These are phyloP conservation scores for Whalleya microplaca DNA, from an alignment of 2,329 filamentous ascomycete genomes.

Conservation along the genomic window DNA sequence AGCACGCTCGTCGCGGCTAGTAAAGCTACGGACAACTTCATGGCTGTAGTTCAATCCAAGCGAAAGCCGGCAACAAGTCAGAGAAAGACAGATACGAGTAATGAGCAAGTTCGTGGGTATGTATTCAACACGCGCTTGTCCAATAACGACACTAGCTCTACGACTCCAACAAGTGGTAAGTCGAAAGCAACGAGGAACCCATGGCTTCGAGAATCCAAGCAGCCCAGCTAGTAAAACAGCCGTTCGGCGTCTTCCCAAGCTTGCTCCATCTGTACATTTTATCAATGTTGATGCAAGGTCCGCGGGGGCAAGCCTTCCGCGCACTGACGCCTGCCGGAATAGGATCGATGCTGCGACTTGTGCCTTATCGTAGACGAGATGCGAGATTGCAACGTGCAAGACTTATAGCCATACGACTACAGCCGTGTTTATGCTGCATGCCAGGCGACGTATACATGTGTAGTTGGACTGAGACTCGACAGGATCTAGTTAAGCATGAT, in stretches of 20 bases:
- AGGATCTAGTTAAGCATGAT: no score
- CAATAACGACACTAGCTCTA: no score
- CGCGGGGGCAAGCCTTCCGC: slow-evolving; percentile 24
- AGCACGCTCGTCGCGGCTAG: slow-evolving; percentile 17
- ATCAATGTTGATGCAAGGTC: slow-evolving; percentile 23
- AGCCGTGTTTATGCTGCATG: not conserved
- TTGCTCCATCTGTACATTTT: no score
- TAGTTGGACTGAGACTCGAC: no score
- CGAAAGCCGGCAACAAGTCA: not conserved
- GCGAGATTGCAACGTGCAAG: not conserved
- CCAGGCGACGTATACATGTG: not conserved
- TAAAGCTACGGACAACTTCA: slow-evolving; percentile 20
- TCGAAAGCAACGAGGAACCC: not conserved
- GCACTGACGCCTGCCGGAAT: slow-evolving; percentile 9
- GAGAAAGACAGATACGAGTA: not conserved
- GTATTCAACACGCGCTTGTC: not conserved
- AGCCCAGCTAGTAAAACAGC: not conserved
- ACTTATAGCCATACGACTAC: not conserved
- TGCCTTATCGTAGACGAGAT: not conserved
- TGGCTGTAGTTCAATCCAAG: slow-evolving; percentile 1
- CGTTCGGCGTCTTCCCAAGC: not conserved
- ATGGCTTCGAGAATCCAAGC: not conserved
- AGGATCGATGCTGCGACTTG: slow-evolving; percentile 5
- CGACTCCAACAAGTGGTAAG: not conserved
- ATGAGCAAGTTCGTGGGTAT: not conserved